A percentile compares a stretch with the other conserved stretches of the same genome.
Evolutionary conservation across 2,329 filamentous ascomycete species (phyloP).

Genomic region (Stromatinia cepivora): DNA sequence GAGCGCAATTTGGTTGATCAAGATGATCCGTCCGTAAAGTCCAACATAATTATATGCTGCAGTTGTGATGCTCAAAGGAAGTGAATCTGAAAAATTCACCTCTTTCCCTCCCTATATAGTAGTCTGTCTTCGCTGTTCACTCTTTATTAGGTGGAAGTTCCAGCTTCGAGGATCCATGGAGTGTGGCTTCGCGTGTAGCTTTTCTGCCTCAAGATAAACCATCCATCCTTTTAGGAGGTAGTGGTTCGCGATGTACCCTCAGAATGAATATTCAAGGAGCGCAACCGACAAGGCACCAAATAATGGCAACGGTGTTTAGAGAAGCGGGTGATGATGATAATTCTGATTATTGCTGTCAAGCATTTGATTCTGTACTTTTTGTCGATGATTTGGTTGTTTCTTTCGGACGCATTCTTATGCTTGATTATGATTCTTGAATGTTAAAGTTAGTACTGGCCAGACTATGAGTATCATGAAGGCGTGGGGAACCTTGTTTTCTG

Average conservation of each 20-base stretch:
- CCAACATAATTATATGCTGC: not conserved
- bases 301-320: not conserved
- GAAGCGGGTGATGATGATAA: not conserved
- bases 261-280: not conserved
- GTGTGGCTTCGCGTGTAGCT: not conserved
- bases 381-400: not conserved
- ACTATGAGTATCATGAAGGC: not conserved
- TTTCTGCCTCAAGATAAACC: not conserved
- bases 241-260: not conserved
- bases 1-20: no score
- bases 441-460: not conserved
- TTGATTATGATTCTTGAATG: not conserved
- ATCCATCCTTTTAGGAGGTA: not conserved
- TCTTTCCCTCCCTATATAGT: not conserved
- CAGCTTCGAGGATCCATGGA: not conserved
- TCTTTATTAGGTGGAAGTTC: not conserved
- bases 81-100: not conserved
- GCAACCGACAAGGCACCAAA: not conserved
- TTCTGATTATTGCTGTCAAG: not conserved
- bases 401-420: no score
- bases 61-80: not conserved
- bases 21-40: not conserved
- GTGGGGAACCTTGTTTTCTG: not conserved
- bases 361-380: not conserved
- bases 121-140: not conserved